phyloP scores from a whole-genome alignment of 345 rosid genomes.

The Erodium maritimum region DNA sequence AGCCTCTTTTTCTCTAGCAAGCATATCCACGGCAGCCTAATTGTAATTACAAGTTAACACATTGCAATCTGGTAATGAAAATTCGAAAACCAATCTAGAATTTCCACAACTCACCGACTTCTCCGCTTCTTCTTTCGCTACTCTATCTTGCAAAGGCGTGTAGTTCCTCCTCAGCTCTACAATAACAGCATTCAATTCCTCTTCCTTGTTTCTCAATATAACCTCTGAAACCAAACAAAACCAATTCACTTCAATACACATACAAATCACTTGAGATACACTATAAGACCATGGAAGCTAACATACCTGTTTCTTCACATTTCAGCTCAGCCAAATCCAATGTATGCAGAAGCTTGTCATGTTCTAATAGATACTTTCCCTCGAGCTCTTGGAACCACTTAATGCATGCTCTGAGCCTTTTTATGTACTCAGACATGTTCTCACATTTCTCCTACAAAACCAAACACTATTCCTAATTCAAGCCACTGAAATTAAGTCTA shows the following conservation, averaged over 20 bases:
- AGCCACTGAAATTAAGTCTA: constrained; percentile 1
- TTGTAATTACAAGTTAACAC: constrained; percentile 8
- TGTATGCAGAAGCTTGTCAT: constrained; percentile 57
- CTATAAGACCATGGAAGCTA: background rate
- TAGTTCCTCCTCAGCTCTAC: constrained; percentile 35
- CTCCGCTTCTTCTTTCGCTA: constrained; percentile 48
- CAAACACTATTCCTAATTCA: constrained; percentile 8
- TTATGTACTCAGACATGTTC: constrained; percentile 84
- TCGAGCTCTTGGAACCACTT: constrained; percentile 98
- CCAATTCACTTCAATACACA: constrained; percentile 5
- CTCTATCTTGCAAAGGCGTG: constrained; percentile 35
- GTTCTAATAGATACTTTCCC: constrained; percentile 67
- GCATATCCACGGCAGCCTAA: constrained; percentile 69
- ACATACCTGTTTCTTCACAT: constrained; percentile 74
- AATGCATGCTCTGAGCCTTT: constrained; percentile 79
- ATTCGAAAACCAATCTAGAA: background rate
- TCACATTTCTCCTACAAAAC: constrained; percentile 82
- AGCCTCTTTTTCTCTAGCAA: constrained; percentile 66
- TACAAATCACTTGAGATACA: background rate
- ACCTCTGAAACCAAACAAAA: constrained; percentile 27
- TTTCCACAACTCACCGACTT: constrained; percentile 41
- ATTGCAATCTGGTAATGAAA: constrained; percentile 4
- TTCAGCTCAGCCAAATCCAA: constrained; percentile 54
- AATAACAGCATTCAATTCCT: constrained; percentile 24
- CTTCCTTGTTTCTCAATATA: constrained; percentile 50